phyloP scores from a whole-genome alignment of 352 stramenopile species.

The Phytopythium vexans region DNA sequence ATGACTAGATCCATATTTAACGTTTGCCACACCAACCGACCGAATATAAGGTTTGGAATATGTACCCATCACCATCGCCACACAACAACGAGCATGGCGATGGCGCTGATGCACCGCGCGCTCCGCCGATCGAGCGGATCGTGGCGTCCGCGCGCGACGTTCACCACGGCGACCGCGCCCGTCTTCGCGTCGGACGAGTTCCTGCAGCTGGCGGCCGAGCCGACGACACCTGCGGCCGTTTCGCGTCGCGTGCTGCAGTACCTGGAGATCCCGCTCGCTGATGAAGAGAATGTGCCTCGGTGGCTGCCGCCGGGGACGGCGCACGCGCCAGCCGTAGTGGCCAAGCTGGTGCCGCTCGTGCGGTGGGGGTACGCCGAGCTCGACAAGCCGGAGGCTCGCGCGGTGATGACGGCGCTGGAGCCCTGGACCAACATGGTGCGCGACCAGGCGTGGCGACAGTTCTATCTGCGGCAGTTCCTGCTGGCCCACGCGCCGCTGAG shows the following conservation, averaged over 20 bases:
- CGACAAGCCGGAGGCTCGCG: not conserved
- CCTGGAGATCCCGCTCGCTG: constrained; percentile 20
- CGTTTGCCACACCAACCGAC: not conserved
- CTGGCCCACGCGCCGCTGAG: constrained; percentile 37
- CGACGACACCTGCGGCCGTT: constrained; percentile 5
- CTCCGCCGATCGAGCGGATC: not conserved
- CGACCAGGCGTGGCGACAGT: constrained; percentile 44
- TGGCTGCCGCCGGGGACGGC: constrained; percentile 24
- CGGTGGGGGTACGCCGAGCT: constrained; percentile 35
- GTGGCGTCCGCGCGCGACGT: not conserved
- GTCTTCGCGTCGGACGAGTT: not conserved
- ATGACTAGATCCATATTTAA: not conserved
- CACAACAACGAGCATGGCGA: not conserved
- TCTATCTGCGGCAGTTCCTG: constrained; percentile 66
- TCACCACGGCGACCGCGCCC: not conserved
- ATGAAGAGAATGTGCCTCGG: constrained; percentile 7
- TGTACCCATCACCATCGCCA: not conserved
- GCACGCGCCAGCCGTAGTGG: constrained; percentile 23
- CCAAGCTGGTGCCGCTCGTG: constrained; percentile 29
- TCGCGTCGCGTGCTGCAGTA: constrained; percentile 32
- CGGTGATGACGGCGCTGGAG: constrained; percentile 33
- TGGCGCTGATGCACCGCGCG: constrained; percentile 1
- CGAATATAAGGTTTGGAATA: not conserved
- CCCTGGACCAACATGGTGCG: constrained; percentile 51
- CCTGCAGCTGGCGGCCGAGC: not conserved